Base-by-base conservation (phyloP, 345 rosid genomes). In the Garcia nutans region DNA sequence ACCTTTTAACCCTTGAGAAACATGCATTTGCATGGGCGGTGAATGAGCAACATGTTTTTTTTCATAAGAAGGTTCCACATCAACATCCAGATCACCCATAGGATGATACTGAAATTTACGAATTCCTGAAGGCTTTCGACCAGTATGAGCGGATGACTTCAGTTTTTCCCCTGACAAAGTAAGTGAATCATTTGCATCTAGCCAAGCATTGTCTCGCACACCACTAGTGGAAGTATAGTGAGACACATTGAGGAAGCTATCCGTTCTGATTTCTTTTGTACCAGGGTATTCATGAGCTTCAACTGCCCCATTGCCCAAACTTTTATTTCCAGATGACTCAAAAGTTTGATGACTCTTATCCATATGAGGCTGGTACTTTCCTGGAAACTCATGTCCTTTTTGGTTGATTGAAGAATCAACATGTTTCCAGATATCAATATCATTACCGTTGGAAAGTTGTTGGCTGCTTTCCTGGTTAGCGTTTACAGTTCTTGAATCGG, bases 61-160 rank as follows among this genome's bases (percentile, higher is more conserved):
- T 76, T 83, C 87, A 77, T 72, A 71, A 57, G 85, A 81, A 76
- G 88, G 77, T 67, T 87, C 91, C 23, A 79, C 57, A 76, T 84
- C 90, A 68, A 74, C 81, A 81, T 86, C 92, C 74, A 89, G 71
- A 90, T 90, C 86, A 56, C 97, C 97, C 93, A 90, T 93, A n/a
- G 97, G 97, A 85, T 92, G 98, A 82, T 88, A 91, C 77, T 92
- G 95, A 88, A 94, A 92, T 83, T 83, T 94, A 77, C 91, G 93
- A 69, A 79, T 68, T 65, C 73, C 86, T 60, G 85, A 78, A 12
- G 87, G 86, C 82, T 81, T 87, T 68, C 74, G 82, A 81, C 82
- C 76, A 49, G 65, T 61, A 70, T 78, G 77, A 83, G 75, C 80
- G 62, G 89, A 80, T 79, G 85, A 78, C 80, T 83, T 87, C 70